Evolutionary conservation across 257 asterid genomes (phyloP).

Genomic region (Rehmannia glutinosa): DNA sequence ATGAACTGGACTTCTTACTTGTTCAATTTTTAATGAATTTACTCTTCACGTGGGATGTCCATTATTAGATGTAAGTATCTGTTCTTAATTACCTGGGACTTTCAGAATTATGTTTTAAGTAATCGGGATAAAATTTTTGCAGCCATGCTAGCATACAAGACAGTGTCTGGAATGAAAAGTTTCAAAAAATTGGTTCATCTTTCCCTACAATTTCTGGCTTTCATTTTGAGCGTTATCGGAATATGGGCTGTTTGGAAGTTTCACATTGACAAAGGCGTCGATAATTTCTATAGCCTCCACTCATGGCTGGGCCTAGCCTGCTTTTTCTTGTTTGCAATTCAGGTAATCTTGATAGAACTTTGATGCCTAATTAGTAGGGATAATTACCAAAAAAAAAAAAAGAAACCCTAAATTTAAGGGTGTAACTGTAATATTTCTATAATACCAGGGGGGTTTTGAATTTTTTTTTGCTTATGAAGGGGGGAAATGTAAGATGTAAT

Average conservation of each 20-base stretch:
- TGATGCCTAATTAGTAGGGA: background rate
- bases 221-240: constrained; percentile 53
- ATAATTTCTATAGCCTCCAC: constrained; percentile 84
- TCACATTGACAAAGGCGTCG: constrained; percentile 69
- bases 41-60: too few relatives aligned
- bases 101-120: constrained; percentile 1
- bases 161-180: constrained; percentile 71
- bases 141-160: constrained; percentile 91
- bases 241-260: constrained; percentile 89
- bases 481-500: too few relatives aligned
- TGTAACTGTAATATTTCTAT: too few relatives aligned
- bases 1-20: background rate
- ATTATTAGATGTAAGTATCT: too few relatives aligned
- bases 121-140: constrained; percentile 26
- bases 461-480: too few relatives aligned
- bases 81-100: too few relatives aligned
- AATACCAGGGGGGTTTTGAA: too few relatives aligned
- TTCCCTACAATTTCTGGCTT: constrained; percentile 58
- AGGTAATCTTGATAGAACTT: constrained; percentile 27
- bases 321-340: constrained; percentile 62
- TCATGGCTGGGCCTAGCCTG: constrained; percentile 86
- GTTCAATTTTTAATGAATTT: background rate
- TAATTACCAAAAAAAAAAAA: too few relatives aligned
- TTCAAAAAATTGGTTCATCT: constrained; percentile 71
- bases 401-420: too few relatives aligned